These are phyloP conservation scores for Lojkania enalia DNA, from an alignment of 2,329 filamentous ascomycete genomes.

Conservation along the genomic window DNA sequence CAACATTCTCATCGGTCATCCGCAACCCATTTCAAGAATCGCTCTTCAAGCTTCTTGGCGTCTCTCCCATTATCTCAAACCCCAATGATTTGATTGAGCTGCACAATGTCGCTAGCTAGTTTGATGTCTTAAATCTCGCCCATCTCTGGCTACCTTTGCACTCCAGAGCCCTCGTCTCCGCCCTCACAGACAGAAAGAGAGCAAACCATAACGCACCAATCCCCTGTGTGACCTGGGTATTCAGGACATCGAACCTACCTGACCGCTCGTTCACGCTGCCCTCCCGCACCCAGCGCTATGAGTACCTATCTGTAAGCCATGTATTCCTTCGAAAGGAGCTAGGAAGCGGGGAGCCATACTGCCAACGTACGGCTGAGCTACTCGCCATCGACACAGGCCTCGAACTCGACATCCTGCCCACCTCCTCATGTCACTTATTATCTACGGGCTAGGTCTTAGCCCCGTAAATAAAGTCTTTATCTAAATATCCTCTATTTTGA, in stretches of 20 bases:
- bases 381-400: slow-evolving; percentile 47
- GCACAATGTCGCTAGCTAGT: neutral
- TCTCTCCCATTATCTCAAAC: neutral
- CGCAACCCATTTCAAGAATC: neutral
- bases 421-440: slow-evolving; percentile 53
- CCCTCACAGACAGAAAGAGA: slow-evolving; percentile 25
- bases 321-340: slow-evolving; percentile 48
- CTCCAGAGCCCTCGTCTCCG: neutral
- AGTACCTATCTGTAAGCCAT: slow-evolving; percentile 45
- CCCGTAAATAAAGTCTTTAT: slow-evolving; percentile 46
- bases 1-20: neutral
- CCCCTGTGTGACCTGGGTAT: slow-evolving; percentile 50
- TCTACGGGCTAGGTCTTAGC: slow-evolving; percentile 53
- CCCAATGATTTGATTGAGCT: neutral
- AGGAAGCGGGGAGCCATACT: slow-evolving; percentile 45
- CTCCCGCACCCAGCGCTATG: slow-evolving; percentile 9
- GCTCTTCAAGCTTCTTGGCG: neutral
- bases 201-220: slow-evolving; percentile 38
- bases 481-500: slow-evolving; percentile 46
- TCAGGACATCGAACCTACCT: slow-evolving; percentile 51
- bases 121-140: slow-evolving; percentile 3
- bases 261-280: slow-evolving; percentile 45
- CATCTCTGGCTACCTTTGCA: neutral
- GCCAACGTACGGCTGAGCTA: slow-evolving; percentile 52
- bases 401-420: slow-evolving; percentile 48